These are phyloP conservation scores for Durusdinium trenchii DNA, from an alignment of 73 alveolate species.

Conservation along the genomic window DNA sequence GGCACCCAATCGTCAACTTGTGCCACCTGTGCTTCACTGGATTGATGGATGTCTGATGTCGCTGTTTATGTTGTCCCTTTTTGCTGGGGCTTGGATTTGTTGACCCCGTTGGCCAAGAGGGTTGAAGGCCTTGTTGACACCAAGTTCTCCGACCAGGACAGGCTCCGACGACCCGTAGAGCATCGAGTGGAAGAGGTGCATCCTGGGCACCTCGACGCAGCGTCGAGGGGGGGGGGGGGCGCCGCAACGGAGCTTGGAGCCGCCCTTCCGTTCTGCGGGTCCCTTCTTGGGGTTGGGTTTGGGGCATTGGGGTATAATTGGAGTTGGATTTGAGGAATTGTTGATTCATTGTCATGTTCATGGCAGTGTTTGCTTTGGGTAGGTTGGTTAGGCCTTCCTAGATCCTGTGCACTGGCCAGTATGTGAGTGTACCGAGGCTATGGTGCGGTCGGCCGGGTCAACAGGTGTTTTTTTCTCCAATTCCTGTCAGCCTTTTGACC, in stretches of 20 bases:
- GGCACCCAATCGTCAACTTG: too few species aligned
- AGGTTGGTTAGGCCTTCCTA: neutral
- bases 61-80: neutral
- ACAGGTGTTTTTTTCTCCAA: neutral
- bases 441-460: neutral
- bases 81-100: neutral
- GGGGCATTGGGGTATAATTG: neutral
- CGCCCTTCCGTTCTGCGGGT: neutral
- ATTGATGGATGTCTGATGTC: neutral
- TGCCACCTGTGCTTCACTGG: too few species aligned
- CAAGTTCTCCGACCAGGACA: neutral
- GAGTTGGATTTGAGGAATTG: neutral
- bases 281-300: neutral
- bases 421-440: neutral
- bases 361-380: neutral
- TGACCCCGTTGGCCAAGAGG: neutral
- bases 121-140: neutral
- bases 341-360: neutral
- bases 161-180: constrained; percentile 19
- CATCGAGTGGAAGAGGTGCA: constrained; percentile 61
- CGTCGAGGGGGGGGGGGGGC: neutral
- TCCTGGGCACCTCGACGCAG: constrained; percentile 22
- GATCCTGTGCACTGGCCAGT: neutral
- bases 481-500: neutral
- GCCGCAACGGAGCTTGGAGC: neutral